phyloP scores from a whole-genome alignment of 805 yeast genomes.

The Metschnikowia anglica region DNA sequence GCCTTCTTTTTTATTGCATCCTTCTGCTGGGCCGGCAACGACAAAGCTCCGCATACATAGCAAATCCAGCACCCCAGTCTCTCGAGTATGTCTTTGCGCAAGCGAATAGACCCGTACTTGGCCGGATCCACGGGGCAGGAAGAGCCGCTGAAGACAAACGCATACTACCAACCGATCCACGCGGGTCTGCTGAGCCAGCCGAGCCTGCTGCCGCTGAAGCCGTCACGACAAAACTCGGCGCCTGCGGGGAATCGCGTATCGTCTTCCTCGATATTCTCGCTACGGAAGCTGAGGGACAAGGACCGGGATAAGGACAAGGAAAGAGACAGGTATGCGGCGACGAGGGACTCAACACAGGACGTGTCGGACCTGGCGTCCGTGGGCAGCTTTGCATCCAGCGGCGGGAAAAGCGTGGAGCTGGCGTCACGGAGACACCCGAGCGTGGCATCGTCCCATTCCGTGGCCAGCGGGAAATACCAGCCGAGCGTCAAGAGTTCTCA shows the following conservation, averaged over 20 bases:
- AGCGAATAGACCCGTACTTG: constrained; percentile 25
- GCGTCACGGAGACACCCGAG: constrained; percentile 13
- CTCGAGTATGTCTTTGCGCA: constrained; percentile 20
- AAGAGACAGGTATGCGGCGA: neutral
- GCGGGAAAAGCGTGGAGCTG: constrained; percentile 4
- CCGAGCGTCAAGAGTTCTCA: constrained; percentile 20
- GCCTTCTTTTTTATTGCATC: no score
- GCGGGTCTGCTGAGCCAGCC: no score
- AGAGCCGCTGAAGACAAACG: constrained; percentile 6
- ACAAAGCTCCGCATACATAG: no score
- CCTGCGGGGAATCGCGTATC: constrained; percentile 27
- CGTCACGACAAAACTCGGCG: neutral
- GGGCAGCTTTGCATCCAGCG: constrained; percentile 10
- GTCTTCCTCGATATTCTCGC: constrained; percentile 38
- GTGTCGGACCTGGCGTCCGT: constrained; percentile 35
- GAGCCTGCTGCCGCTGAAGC: constrained; percentile 27
- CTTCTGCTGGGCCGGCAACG: no score
- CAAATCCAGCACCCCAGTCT: neutral
- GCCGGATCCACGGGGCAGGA: constrained; percentile 12
- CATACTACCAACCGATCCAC: constrained; percentile 20
- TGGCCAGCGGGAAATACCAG: constrained; percentile 7
- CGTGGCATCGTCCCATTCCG: constrained; percentile 10
- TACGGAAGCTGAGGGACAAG: constrained; percentile 26
- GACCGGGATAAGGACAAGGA: constrained; percentile 13
- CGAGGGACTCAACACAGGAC: constrained; percentile 18